These are phyloP conservation scores for Binderoboletus segoi DNA, from an alignment of 1,284 basidiomycete species.

Conservation along the genomic window DNA sequence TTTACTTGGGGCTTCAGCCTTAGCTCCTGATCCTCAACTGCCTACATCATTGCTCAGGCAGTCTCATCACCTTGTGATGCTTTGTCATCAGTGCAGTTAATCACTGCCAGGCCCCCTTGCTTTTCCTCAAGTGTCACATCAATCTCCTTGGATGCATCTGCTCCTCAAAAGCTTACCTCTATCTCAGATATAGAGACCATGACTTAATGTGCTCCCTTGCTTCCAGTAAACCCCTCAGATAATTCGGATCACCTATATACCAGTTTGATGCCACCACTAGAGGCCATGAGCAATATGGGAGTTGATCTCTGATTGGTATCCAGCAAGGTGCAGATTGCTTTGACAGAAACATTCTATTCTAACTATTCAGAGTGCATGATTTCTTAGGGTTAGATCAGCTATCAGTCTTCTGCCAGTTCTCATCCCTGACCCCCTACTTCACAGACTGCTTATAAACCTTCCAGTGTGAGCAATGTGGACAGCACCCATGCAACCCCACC, in stretches of 20 bases:
- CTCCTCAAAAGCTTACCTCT: slow-evolving; percentile 24
- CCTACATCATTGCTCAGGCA: no score
- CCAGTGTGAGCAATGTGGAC: slow-evolving; percentile 38
- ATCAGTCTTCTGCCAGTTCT: slow-evolving; percentile 29
- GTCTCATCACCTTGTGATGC: no score
- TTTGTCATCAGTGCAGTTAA: no score
- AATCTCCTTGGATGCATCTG: no score
- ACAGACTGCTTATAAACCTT: slow-evolving; percentile 37
- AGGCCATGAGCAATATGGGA: slow-evolving; percentile 18
- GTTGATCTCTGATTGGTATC: slow-evolving; percentile 26
- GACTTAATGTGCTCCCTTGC: slow-evolving; percentile 27
- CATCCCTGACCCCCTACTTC: slow-evolving; percentile 35
- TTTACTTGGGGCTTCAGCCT: no score
- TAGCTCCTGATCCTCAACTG: no score
- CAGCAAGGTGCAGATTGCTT: slow-evolving; percentile 17
- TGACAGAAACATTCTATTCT: slow-evolving; percentile 33
- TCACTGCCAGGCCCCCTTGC: no score
- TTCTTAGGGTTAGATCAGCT: no score
- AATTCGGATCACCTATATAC: slow-evolving; percentile 11
- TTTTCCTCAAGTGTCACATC: no score
- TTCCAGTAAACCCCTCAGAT: slow-evolving; percentile 17
- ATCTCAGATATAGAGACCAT: slow-evolving; percentile 35
- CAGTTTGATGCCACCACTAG: slow-evolving; percentile 27
- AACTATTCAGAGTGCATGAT: slow-evolving; percentile 23
- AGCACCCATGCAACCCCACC: slow-evolving; percentile 47